Conservation (phyloP, 345 rosid species). For the Corchorus olitorius region DNA sequence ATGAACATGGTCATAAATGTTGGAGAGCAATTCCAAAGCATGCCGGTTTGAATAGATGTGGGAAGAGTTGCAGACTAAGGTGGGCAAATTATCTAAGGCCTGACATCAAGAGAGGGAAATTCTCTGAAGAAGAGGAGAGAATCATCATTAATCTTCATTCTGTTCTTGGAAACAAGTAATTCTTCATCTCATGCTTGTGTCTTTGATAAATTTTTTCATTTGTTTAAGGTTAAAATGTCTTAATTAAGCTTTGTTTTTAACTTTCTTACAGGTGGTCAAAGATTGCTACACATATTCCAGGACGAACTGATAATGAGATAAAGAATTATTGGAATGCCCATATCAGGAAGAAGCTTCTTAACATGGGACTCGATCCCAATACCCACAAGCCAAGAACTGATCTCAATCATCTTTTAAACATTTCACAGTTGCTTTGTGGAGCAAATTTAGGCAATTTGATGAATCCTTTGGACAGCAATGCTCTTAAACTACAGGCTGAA, state of each 20-base stretch:
- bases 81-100: constrained; percentile 91
- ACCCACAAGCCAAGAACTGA: constrained; percentile 73
- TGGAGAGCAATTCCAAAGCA: constrained; percentile 73
- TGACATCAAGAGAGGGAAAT: constrained; percentile 76
- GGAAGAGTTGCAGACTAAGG: constrained; percentile 80
- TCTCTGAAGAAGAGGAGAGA: constrained; percentile 72
- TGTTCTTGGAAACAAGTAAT: constrained; percentile 75
- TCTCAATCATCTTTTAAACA: constrained; percentile 38
- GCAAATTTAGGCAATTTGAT: constrained; percentile 16
- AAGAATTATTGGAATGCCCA: constrained; percentile 89
- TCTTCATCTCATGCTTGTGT: not conserved
- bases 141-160: constrained; percentile 64
- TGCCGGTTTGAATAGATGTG: constrained; percentile 85
- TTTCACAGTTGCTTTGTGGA: constrained; percentile 41
- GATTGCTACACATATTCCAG: constrained; percentile 74
- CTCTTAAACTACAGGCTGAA: constrained; percentile 35
- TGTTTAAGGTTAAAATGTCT: not conserved
- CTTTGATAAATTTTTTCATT: not conserved
- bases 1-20: constrained; percentile 51
- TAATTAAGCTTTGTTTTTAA: not conserved
- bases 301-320: constrained; percentile 81
- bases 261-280: constrained; percentile 64
- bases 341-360: constrained; percentile 70
- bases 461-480: constrained; percentile 22
- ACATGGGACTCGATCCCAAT: constrained; percentile 74